Base-by-base conservation (phyloP, 257 asterid species). In the Gentiana dahurica region DNA sequence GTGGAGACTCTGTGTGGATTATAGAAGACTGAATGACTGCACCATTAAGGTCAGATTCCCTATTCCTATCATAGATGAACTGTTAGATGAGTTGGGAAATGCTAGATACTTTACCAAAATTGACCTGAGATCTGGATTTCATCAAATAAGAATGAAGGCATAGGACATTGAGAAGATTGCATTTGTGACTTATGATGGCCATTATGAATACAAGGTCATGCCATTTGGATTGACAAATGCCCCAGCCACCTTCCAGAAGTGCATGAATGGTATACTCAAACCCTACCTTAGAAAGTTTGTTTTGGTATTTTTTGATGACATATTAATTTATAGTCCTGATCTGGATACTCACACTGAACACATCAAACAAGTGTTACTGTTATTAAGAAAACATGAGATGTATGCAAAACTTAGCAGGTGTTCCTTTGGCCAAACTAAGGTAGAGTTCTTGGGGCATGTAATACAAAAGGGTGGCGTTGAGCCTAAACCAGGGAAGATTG, bases 271-370 rank as follows among this genome's bases (percentile, higher is more conserved):
- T 1, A 2, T 58, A 0, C 34, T 58, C 0, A 47, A 4, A 1
- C 41, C 53, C 2, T 46, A 5, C 24, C 12, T 46, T 0, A 6
- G 34, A 1, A 58, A 58, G 32, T 58, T 58, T 12, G 34, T 58
- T 5, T 9, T 58, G 2, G 65, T 65, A 1, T 65, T 59, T 33
- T 66, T 66, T 66, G 36, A 53, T 46, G 71, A 59, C 5, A 58
- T 58, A 6, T 6, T 58, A 24, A 24, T 24, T 24, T 24, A 24
- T 24, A 24, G 24, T 24, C 24, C 24, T 24, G 5, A 34, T 1
- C 10, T 8, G 7, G 32, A 46, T 0, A 7, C 15, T 1, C 63
- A 58, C 2, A 5, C 34, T 4, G 0, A 1, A 0, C 62, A 58
- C 6, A 11, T 58, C 1, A 10, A 9, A 1, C 1, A 12, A 1